Percentiles rank a stretch among this genome's conserved stretches.
Conservation (phyloP, 257 asterid genomes). For the Ligustrum vulgare region DNA sequence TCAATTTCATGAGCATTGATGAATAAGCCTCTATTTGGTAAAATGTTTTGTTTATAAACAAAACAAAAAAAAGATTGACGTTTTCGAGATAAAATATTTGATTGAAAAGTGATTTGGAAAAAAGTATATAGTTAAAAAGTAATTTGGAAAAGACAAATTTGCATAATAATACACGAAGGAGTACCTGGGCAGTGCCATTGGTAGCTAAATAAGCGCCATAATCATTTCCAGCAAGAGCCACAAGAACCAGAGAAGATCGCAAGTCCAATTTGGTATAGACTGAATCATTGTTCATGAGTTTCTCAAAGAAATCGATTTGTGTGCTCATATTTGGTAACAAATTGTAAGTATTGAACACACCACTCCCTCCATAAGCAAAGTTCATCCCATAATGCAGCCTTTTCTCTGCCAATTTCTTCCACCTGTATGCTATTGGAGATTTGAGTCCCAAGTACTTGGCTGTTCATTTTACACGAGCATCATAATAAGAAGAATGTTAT, state of each 20-base stretch:
- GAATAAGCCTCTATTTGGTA: not conserved
- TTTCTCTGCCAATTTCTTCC: constrained; percentile 54
- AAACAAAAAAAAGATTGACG: too few species aligned
- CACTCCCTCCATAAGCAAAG: constrained; percentile 94
- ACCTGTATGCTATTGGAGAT: constrained; percentile 65
- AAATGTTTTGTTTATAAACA: too few species aligned
- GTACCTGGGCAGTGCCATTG: constrained; percentile 66
- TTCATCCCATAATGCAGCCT: constrained; percentile 57
- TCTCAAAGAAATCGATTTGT: not conserved
- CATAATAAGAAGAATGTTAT: not conserved
- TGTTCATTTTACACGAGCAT: constrained; percentile 24
- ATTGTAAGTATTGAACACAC: constrained; percentile 62
- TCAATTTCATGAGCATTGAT: too few species aligned
- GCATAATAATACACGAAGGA: not conserved
- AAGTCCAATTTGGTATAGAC: constrained; percentile 49
- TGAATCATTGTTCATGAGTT: constrained; percentile 16
- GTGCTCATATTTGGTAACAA: constrained; percentile 54
- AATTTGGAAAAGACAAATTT: not conserved
- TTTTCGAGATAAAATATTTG: too few species aligned
- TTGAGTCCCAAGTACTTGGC: constrained; percentile 68
- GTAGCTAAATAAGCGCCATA: constrained; percentile 42
- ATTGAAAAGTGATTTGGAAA: too few species aligned
- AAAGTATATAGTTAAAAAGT: too few species aligned
- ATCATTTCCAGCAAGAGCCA: constrained; percentile 71
- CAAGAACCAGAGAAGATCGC: constrained; percentile 53